Conservation (phyloP, 768 basidiomycete genomes). For the Strobilomyces confusus region DNA sequence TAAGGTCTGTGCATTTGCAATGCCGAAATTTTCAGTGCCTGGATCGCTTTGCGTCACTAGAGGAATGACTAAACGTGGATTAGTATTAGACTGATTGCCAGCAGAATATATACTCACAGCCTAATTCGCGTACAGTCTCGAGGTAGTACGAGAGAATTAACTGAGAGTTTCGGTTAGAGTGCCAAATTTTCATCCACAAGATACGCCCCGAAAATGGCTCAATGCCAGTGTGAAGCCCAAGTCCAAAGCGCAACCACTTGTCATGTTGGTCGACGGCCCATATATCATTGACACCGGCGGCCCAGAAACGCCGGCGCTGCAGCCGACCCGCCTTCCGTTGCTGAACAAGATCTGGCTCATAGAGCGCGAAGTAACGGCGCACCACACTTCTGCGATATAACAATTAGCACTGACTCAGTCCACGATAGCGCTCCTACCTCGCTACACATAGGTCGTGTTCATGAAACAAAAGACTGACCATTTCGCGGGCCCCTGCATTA, state of each 20-base stretch:
- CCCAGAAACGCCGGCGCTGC: not conserved
- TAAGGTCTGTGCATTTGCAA: not conserved
- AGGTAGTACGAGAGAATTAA: not conserved
- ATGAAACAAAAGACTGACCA: not conserved
- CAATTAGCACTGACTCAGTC: too few species aligned
- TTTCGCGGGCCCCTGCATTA: not conserved
- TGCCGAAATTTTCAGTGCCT: not conserved
- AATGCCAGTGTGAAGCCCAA: not conserved
- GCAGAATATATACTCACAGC: not conserved
- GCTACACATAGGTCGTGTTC: not conserved
- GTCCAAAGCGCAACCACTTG: not conserved
- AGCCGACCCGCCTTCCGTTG: not conserved
- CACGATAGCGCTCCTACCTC: too few species aligned
- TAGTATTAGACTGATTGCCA: too few species aligned
- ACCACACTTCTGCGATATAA: not conserved
- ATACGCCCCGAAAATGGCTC: not conserved
- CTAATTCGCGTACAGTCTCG: not conserved
- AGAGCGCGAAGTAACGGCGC: not conserved
- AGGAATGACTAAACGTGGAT: not conserved
- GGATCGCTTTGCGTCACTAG: not conserved
- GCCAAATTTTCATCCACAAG: not conserved
- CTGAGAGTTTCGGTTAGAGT: not conserved
- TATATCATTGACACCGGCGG: not conserved
- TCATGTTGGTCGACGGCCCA: not conserved
- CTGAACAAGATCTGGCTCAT: not conserved